Evolutionary conservation across 2,329 filamentous ascomycete species (phyloP), one percentile per base, ranked within the genome.

Genomic region (Aspergillus floridensis): DNA sequence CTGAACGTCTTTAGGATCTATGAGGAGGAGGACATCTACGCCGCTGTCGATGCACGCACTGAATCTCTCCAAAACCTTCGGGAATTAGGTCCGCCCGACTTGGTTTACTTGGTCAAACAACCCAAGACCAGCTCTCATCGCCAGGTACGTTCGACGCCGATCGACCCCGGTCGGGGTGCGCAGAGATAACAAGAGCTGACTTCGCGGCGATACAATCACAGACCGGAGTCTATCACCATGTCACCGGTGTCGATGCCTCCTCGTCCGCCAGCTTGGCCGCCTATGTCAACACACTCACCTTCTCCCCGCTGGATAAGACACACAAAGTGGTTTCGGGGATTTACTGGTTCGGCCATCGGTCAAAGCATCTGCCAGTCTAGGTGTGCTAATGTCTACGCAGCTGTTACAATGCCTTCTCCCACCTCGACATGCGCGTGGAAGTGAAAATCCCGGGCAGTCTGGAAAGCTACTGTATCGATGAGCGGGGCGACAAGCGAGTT

Each of bases 401-500:
- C 79, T 99, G 95, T 79, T 99, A 99, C 84, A 99, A 99, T 91
- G 95, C 95, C 65, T 97, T 99, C 77, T 98, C 95, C 5, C 87
- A 96, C 65, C 84, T 98, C 56, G 95, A 99, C 72, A 99, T 99
- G 95, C 92, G 95, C 62, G 93, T 99, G 12, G 93, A 98, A 72
- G 93, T 99, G 60, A 93, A 93, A 65, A 98, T 99, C 65, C 95
- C 95, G 19, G 95, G 95, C 61, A 95, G 91, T 10, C 92, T 99
- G 55, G 93, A 99, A 76, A 96, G 92, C 77, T 98, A 97, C 75
- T 98, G 93, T 75, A 90, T 99, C 59, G 93, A 99, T 75, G 95
- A 99, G 79, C 88, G 93, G 70, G 95, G 95, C 65, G 93, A 97
- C 75, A 96, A 96, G 80, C 87, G 92, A 65, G 90, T 95, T 66